Base-by-base conservation (phyloP, 208 protist genomes). In the Jaenimonas drosophilae region DNA sequence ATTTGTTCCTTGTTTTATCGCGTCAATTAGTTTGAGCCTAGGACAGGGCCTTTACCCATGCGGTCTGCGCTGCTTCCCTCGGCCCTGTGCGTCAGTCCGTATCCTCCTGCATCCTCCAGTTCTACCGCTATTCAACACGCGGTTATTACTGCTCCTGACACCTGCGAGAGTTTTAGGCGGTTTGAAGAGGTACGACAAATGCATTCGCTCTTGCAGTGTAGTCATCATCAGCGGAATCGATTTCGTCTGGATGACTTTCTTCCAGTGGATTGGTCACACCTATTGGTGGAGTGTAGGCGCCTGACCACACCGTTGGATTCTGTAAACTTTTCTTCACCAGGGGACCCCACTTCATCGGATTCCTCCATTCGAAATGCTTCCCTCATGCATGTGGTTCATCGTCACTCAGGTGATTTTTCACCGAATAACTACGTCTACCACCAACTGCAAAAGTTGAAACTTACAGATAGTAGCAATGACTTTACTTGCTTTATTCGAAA, bases 351-450 rank as follows among this genome's bases (percentile, higher is more conserved):
- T 20, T 11, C 37, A 11, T 14, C 30, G 30, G 30, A 34, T 7
- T 25, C 19, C 16, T 4, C 19, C 1, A 37, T 67, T 2, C 20
- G 54, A 17, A 87, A 86, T 25, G 44, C 49, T n/a, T 59, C 66
- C 19, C 80, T 64, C 37, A 50, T 88, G 63, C 83, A 91, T 68
- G 54, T 88, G 27, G 75, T 92, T 28, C 59, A 85, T 56, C 66
- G 84, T 9, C 40, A 31, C 2, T 19, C 40, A 0, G 71, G 54
- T 5, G 84, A 92, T 65, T 88, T 87, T 59, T 64, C 63, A 7
- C 78, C 84, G 12, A 92, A 92, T 46, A 88, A 92, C 59, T 65
- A 82, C 56, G 61, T 92, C 32, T 92, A 92, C 43, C 66, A 88
- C 42, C 33, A 59, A 0, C 56, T 91, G 16, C 77, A 85, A 53